Evolutionary conservation across 2,329 filamentous ascomycete genomes (phyloP), one percentile per base, ranked within the genome.

Genomic region (Aureobasidium uvarum): DNA sequence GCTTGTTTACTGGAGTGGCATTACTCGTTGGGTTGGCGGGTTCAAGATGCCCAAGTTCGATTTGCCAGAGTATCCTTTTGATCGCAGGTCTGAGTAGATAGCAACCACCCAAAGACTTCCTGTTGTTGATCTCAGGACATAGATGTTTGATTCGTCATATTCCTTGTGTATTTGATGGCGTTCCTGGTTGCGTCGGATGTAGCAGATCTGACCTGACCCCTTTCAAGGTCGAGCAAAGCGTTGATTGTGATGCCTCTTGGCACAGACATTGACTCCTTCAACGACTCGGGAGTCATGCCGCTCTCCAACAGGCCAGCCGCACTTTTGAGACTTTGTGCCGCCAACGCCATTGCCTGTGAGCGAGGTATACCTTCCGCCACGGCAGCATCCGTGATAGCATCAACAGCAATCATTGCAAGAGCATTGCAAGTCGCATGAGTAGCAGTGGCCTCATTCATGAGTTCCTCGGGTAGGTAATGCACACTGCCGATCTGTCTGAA

Each of bases 231-330:
- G 18, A 71, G 54, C 13, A 72, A 50, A 11, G 70, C 66, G 43
- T 71, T 70, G 52, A 71, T 67, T 2, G 70, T 72, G 31, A 72
- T 72, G 1, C 71, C 69, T 14, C 55, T 66, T 1, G 70, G 69
- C 18, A 69, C 69, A 20, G 70, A 72, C 70, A 72, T 72, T 3
- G 69, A 66, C 23, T 68, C 70, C 48, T 72, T 72, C 41, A 72
- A 50, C 13, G 67, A 67, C 36, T 72, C 71, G 18, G 68, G 68
- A 18, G 70, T 70, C 68, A 72, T 71, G 13, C 68, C 68, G 18
- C 62, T 65, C 39, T 60, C 60, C n/a, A 72, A 65, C 41, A 72
- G 56, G 7, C 66, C 67, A 38, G 67, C 67, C 5, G 67, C 66
- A 66, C 68, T 71, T 23, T 67, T 67, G 16, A 72, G 39, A 48